Evolutionary conservation across 306 rosid genomes (phyloP), one percentile per base, ranked within the genome.

Genomic region (Malus sylvestris): DNA sequence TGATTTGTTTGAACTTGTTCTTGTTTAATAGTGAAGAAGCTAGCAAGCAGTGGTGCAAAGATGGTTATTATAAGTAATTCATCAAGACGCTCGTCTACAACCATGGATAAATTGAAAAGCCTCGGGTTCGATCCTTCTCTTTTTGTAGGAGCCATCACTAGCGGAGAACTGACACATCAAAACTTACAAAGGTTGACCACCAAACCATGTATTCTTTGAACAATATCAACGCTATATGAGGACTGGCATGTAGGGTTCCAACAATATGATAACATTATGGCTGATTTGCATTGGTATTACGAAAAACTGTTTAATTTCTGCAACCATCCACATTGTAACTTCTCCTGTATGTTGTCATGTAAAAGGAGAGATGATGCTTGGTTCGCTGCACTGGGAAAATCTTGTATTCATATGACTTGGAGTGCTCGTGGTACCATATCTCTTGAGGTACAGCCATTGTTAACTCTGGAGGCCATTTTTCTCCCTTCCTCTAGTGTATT

Each of bases 371-470:
- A 92, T 71, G 96, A 95, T 84, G 84, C 90, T 77, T 95, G 97
- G 98, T 95, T 95, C 85, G 89, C 93, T 61, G 89, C 93, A 52
- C 86, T 95, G 79, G 98, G 97, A 81, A 86, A 88, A 65, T 86
- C 90, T 79, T 92, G 98, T 79, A 90, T 95, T 86, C 98, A 95
- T 82, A 82, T 92, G 81, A 95, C 97, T 52, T 95, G 97, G 97
- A 88, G 83, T 75, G 91, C 86, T 69, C 88, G 96, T 55, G 98
- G 98, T 64, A 86, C 90, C 67, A 88, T 95, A 83, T 89, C 98
- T 38, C 97, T 95, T 53, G 96, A 95, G 96, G 98, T 89, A 57
- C 23, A 33, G 51, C 53, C 59, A 10, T 64, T 58, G 30, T 23
- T 25, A 22, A 40, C 57, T 45, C 33, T 59, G 8, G 4, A 30